Evolutionary conservation across 208 protist genomes (phyloP).

Genomic region (Trypanosoma boissoni): DNA sequence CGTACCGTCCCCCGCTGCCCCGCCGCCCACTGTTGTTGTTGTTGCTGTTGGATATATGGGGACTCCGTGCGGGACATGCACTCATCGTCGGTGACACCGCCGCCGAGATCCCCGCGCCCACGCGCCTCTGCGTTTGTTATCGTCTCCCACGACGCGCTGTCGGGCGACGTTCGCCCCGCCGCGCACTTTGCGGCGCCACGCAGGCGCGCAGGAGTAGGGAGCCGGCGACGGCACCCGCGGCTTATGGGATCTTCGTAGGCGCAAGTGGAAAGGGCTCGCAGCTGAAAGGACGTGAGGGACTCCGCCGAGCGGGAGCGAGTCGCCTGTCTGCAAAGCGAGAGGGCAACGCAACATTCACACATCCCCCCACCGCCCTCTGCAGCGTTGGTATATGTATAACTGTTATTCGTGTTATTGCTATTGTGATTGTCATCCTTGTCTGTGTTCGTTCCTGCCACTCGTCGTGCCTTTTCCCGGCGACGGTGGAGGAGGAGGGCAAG

Average conservation of each 20-base stretch:
- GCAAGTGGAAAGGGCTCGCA: slow-evolving; percentile 4
- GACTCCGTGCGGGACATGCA: too few species aligned
- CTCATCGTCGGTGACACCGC: too few species aligned
- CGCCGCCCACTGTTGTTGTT: too few species aligned
- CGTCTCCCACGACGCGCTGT: too few species aligned
- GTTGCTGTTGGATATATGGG: too few species aligned
- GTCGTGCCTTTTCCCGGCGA: slow-evolving; percentile 19
- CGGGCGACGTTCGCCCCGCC: too few species aligned
- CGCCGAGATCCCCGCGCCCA: too few species aligned
- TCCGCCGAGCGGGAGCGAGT: slow-evolving; percentile 22
- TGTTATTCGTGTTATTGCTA: not conserved
- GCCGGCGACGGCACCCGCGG: too few species aligned
- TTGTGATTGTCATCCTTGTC: not conserved
- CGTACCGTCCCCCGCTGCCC: too few species aligned
- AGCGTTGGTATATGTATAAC: not conserved
- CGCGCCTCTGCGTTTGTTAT: too few species aligned
- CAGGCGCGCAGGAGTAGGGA: too few species aligned
- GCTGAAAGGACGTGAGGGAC: slow-evolving; percentile 17
- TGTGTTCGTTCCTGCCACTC: not conserved
- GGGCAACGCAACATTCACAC: slow-evolving; percentile 5
- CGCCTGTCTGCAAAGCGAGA: not conserved
- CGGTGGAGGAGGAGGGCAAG: slow-evolving; percentile 13
- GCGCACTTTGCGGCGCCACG: not conserved
- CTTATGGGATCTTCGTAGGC: not conserved
- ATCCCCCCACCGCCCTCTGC: not conserved